Evolutionary conservation across 495 filamentous ascomycete species (phyloP).

Genomic region (Penicillium odoratum): DNA sequence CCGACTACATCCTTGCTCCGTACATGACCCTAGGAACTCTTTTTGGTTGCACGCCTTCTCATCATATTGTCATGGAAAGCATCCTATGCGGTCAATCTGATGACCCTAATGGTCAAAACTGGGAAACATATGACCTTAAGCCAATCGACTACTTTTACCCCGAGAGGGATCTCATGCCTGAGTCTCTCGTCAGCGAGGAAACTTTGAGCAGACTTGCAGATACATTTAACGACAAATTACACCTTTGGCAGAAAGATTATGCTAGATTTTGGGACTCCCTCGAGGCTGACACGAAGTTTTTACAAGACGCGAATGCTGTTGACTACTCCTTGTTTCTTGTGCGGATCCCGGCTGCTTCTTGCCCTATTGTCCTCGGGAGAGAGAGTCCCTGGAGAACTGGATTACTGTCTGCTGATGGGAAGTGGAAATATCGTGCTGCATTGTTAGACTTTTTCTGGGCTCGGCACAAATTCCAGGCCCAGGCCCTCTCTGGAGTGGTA

Average conservation of each 20-base stretch:
- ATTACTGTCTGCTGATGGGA: conserved; percentile 55
- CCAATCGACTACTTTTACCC: conserved; percentile 71
- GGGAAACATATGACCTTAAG: conserved; percentile 72
- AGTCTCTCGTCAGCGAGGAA: conserved; percentile 55
- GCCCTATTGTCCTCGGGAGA: conserved; percentile 20
- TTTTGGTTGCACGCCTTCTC: conserved; percentile 55
- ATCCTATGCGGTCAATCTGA: conserved; percentile 56
- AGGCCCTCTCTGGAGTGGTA: conserved; percentile 61
- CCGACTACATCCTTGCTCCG: conserved; percentile 59
- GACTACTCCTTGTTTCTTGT: conserved; percentile 72
- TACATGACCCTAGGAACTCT: conserved; percentile 54
- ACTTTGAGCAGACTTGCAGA: conserved; percentile 61
- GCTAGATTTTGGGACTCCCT: conserved; percentile 49
- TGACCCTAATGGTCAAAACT: conserved; percentile 43
- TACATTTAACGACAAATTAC: conserved; percentile 63
- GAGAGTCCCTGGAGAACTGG: conserved; percentile 57
- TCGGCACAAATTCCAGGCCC: conserved; percentile 62
- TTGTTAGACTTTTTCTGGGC: conserved; percentile 74
- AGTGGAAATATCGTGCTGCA: conserved; percentile 62
- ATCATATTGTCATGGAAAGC: conserved; percentile 76
- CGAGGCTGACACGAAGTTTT: conserved; percentile 58
- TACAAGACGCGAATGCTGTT: conserved; percentile 59
- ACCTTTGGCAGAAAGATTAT: conserved; percentile 50
- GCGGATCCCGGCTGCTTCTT: conserved; percentile 49
- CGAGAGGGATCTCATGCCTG: conserved; percentile 64